Conservation (phyloP, 495 filamentous ascomycete genomes). For the Lepraria neglecta region DNA sequence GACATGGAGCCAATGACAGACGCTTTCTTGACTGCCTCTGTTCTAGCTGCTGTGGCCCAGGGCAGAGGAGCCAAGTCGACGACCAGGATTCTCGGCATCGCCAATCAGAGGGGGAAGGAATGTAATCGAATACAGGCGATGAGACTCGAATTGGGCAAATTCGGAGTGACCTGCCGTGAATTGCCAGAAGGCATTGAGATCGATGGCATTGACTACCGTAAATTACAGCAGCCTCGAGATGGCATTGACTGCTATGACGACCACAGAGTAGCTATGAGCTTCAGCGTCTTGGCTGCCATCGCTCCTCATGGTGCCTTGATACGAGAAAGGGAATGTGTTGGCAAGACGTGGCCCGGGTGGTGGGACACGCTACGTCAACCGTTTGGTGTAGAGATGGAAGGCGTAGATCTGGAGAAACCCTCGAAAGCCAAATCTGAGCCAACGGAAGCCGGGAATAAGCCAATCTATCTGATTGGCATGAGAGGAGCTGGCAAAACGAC, state of each 20-base stretch:
- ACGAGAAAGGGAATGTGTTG: conserved; percentile 83
- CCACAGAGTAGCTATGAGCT: conserved; percentile 97
- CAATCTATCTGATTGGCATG: conserved; percentile 95
- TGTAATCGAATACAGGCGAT: conserved; percentile 96
- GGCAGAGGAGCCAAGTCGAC: conserved; percentile 48
- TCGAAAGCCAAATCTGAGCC: conserved; percentile 26
- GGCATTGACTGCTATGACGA: conserved; percentile 95
- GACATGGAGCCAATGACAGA: conserved; percentile 99
- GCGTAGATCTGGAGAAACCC: conserved; percentile 55
- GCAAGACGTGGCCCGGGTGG: conserved; percentile 99
- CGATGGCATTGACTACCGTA: conserved; percentile 56
- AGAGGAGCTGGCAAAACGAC: conserved; percentile 96
- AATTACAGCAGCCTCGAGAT: conserved; percentile 53
- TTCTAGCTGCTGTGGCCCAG: conserved; percentile 85
- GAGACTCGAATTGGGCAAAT: conserved; percentile 94
- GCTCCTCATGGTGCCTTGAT: conserved; percentile 72
- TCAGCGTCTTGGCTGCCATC: conserved; percentile 77
- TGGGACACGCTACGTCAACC: conserved; percentile 79
- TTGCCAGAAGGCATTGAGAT: conserved; percentile 90
- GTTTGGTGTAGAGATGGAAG: conserved; percentile 68
- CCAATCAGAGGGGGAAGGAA: conserved; percentile 98
- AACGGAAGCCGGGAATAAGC: conserved; percentile 46
- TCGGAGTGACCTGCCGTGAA: conserved; percentile 79
- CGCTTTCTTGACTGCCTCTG: conserved; percentile 91
- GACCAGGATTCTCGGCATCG: conserved; percentile 86